Conservation (phyloP, 2,329 filamentous ascomycete genomes). For the Sporothrix variecibatus region DNA sequence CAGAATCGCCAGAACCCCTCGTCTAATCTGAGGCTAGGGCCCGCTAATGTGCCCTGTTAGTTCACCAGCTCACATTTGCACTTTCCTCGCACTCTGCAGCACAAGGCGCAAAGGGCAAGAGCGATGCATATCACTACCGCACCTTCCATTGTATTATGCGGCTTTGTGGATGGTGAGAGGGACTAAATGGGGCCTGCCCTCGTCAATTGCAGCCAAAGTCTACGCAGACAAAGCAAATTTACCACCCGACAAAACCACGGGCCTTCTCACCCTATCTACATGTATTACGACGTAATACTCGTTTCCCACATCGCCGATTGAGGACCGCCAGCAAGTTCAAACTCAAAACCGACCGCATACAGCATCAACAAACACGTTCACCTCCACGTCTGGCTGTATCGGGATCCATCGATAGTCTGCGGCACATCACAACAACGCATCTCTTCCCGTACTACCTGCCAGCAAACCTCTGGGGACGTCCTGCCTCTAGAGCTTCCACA, state of each 20-base stretch:
- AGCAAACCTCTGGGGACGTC: neutral
- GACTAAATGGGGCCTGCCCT: neutral
- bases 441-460: neutral
- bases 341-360: neutral
- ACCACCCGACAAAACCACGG: neutral
- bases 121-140: neutral
- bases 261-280: neutral
- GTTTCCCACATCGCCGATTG: neutral
- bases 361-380: neutral
- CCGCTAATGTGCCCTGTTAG: neutral
- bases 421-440: neutral
- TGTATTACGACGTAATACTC: neutral
- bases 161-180: neutral
- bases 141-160: neutral
- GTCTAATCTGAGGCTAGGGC: slow-evolving; percentile 9
- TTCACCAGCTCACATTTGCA: slow-evolving; percentile 1
- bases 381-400: neutral
- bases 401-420: neutral
- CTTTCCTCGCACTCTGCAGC: neutral
- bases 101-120: neutral
- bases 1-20: slow-evolving; percentile 11
- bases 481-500: neutral
- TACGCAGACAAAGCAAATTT: neutral
- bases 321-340: neutral
- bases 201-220: neutral